These are phyloP conservation scores for Aspergillus intermedius DNA, from an alignment of 2,329 filamentous ascomycete genomes.

Conservation along the genomic window DNA sequence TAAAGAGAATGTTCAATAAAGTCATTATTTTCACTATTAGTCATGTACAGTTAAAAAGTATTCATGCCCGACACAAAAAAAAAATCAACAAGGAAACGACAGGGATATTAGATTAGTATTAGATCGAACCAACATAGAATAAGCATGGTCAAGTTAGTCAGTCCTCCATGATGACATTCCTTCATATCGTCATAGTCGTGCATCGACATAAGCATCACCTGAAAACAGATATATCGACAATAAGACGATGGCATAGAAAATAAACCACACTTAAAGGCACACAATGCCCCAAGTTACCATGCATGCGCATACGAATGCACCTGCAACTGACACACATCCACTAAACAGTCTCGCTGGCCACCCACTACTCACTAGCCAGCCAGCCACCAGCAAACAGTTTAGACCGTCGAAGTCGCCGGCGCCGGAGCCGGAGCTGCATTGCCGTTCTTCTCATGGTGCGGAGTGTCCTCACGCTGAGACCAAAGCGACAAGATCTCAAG, in stretches of 20 bases:
- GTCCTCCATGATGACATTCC: not conserved
- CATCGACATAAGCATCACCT: too few species aligned
- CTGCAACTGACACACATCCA: not conserved
- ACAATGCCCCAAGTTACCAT: too few species aligned
- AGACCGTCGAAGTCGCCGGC: not conserved
- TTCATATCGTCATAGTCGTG: too few species aligned
- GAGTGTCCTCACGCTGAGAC: constrained; percentile 22
- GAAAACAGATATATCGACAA: too few species aligned
- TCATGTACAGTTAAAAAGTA: not conserved
- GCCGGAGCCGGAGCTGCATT: constrained; percentile 3
- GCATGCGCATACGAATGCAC: too few species aligned
- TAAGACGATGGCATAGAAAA: not conserved
- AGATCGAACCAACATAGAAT: not conserved
- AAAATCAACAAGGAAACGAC: not conserved
- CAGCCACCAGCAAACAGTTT: not conserved
- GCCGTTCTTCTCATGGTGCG: constrained; percentile 20
- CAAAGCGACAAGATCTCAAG: constrained; percentile 33
- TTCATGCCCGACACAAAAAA: not conserved
- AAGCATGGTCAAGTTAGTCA: not conserved
- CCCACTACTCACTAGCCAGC: not conserved
- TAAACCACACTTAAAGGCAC: not conserved
- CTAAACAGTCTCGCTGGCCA: not conserved
- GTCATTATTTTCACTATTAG: too few species aligned
- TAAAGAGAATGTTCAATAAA: too few species aligned
- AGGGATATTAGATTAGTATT: not conserved